Evolutionary conservation across 108 stramenopile species (phyloP), one percentile per base, ranked within the genome.

Genomic region (Conticribra weissflogii): DNA sequence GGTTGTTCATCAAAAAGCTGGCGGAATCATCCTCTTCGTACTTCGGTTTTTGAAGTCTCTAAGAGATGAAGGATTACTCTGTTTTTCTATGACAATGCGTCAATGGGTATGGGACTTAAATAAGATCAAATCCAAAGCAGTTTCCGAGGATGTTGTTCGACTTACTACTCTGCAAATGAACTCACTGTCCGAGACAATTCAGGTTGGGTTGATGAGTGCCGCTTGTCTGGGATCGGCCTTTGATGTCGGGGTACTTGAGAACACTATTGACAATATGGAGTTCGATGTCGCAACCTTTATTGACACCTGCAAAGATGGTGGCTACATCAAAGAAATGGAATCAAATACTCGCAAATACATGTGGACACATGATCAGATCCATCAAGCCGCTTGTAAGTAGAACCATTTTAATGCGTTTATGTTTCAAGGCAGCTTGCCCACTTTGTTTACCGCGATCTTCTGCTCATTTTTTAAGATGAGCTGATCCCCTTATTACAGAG

Each of bases 221-320:
- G 66, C 74, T n/a, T 74, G 74, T 21, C 66, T 74, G n/a, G 74
- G 74, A 19, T 59, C 36, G 22, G 24, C 32, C 19, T 74, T 59
- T 44, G 28, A 67, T 52, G 25, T 51, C 0, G 46, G 30, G n/a
- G 27, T 74, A 24, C 64, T 56, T 25, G 49, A 32, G n/a, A n/a
- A n/a, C 33, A 57, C 57, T 21, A 44, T 24, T 23, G 55, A 58
- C 41, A n/a, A 33, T 32, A 18, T 48, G 3, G 51, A 49, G 5
- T 15, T 49, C 12, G 47, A 27, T 15, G 8, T 54, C 5, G 28
- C 50, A 24, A 58, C 50, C 18, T 68, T 74, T 16, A 31, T 64
- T 41, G 31, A 25, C 12, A 34, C 47, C 23, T 66, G 18, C 27
- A 44, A 14, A 2, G 58, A 67, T 16, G 55, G 41, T 12, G 63